Conservation (phyloP, 805 yeast genomes). For the Wickerhamomyces queroliae region DNA sequence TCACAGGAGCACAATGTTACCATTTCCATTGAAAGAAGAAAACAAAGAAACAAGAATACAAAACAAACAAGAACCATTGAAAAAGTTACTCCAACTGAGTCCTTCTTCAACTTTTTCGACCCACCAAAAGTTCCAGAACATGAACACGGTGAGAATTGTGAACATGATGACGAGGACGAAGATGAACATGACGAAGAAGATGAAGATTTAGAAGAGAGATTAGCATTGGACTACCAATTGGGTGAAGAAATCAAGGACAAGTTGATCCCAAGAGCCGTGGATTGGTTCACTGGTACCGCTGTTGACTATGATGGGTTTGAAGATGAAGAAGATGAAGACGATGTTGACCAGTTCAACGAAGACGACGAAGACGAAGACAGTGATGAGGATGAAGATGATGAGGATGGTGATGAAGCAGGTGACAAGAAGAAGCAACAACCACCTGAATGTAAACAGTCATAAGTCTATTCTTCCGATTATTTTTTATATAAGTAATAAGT, state of each 20-base stretch:
- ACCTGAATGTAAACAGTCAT: constrained; percentile 66
- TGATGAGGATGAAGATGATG: constrained; percentile 34
- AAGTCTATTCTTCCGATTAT: not conserved
- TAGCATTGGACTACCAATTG: constrained; percentile 89
- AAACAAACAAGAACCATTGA: constrained; percentile 95
- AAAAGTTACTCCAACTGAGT: constrained; percentile 88
- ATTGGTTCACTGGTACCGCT: constrained; percentile 98
- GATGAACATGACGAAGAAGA: constrained; percentile 57
- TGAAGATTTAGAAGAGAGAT: constrained; percentile 72
- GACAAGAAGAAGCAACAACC: constrained; percentile 47
- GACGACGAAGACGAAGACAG: constrained; percentile 33
- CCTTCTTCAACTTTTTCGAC: constrained; percentile 92
- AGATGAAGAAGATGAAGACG: constrained; percentile 60
- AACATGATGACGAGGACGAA: constrained; percentile 47
- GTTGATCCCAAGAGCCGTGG: constrained; percentile 92
- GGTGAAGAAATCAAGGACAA: constrained; percentile 97
- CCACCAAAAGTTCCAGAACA: constrained; percentile 75
- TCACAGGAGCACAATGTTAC: constrained; percentile 80
- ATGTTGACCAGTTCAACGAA: constrained; percentile 35
- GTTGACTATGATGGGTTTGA: constrained; percentile 65
- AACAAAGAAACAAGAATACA: constrained; percentile 94
- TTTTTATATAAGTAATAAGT: not conserved
- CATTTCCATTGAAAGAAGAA: constrained; percentile 83
- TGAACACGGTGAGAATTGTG: constrained; percentile 42
- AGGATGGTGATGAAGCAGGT: constrained; percentile 30